Percentiles rank a stretch among this genome's conserved stretches.
Evolutionary conservation across 2,329 filamentous ascomycete genomes (phyloP).

Genomic region (Chrysosphaeria jannelii): DNA sequence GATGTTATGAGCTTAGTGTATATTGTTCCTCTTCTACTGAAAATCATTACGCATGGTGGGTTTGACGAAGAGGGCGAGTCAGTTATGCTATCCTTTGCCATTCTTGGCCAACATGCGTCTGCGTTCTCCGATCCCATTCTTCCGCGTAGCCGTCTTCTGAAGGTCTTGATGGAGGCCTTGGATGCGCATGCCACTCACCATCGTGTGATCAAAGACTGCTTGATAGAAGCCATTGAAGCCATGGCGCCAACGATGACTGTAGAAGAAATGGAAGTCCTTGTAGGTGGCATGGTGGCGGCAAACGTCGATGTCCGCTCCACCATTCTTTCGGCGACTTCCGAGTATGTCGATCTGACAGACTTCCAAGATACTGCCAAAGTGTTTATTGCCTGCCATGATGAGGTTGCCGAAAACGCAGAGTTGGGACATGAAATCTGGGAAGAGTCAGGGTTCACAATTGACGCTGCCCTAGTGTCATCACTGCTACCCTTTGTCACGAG

Average conservation of each 20-base stretch:
- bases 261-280: constrained; percentile 45
- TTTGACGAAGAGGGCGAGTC: constrained; percentile 46
- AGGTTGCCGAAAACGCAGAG: constrained; percentile 60
- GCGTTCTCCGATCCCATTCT: constrained; percentile 45
- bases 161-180: constrained; percentile 50
- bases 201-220: constrained; percentile 77
- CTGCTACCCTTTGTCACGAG: constrained; percentile 56
- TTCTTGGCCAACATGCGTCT: constrained; percentile 66
- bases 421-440: constrained; percentile 80
- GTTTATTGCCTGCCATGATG: constrained; percentile 80
- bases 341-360: constrained; percentile 76
- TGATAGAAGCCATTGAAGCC: constrained; percentile 59
- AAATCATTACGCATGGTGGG: constrained; percentile 51
- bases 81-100: constrained; percentile 61
- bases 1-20: constrained; percentile 73
- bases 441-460: constrained; percentile 53
- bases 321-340: constrained; percentile 65
- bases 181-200: constrained; percentile 78
- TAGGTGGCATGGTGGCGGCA: constrained; percentile 48
- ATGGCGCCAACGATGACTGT: constrained; percentile 52
- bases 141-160: constrained; percentile 44
- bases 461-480: constrained; percentile 28
- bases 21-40: constrained; percentile 50
- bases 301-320: constrained; percentile 57
- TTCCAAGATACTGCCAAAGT: constrained; percentile 66